Base-by-base conservation (phyloP, 2,329 filamentous ascomycete species). In the Claviceps sp. region DNA sequence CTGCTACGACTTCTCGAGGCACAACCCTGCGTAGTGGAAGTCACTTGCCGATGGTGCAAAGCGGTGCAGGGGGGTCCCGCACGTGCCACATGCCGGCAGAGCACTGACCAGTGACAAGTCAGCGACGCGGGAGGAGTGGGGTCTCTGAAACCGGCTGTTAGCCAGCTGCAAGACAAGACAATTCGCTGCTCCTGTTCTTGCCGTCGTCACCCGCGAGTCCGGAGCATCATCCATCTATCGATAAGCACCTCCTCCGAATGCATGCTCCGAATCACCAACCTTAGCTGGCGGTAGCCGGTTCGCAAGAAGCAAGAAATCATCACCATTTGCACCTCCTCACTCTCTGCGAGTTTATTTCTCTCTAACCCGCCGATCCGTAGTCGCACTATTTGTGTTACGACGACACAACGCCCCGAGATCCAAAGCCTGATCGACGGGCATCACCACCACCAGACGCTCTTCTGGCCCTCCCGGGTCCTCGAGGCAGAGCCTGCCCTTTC, bases 231-330 rank as follows among this genome's bases (percentile, higher is more conserved):
- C 13, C 46, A 9, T 20, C 24, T 51, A 53, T 53, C 52, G 52
- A 53, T 53, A 51, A 50, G 48, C 30, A 47, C 48, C 37, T 16
- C 22, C 13, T 45, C 20, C 44, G 30, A 13, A 46, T 13, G 47
- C n/a, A n/a, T 26, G 9, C 30, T 34, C 24, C 24, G 5, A 13
- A 24, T 20, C 43, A 5, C 22, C 43, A 11, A 11, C n/a, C 8
- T 43, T 3, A 7, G 18, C n/a, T 20, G 41, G n/a, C 20, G 20
- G 41, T 43, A 14, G 5, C 42, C 18, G 41, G 11, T 43, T 43
- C 41, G 14, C 20, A 22, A 24, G 20, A 16, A 13, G 20, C 41
- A 43, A 24, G 20, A 22, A 14, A 18, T 5, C 22, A 34, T 34
- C 9, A 51, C 14, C 37, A 37, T 37, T 38, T 20, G 20, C 11